Base-by-base conservation (phyloP, 768 basidiomycete species). In the Naganishia randhawae region DNA sequence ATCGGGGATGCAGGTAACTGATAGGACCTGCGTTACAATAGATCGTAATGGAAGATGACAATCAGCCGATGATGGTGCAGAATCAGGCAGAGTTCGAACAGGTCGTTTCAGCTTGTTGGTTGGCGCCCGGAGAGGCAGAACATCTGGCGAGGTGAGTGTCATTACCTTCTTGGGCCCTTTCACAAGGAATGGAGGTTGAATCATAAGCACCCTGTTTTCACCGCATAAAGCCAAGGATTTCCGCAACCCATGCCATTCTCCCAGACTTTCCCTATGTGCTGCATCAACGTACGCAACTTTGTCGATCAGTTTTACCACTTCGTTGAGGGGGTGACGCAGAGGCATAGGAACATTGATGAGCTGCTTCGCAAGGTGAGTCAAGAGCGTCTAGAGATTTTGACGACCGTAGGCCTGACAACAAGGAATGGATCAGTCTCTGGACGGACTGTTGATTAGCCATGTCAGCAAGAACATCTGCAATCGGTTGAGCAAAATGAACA, bases 271-370 rank as follows among this genome's bases (percentile, higher is more conserved):
- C 90, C 92, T 73, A 82, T 90, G n/a, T 95, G 91, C 74, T 97
- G 95, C 77, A 89, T 91, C 82, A 81, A 95, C 87, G 89, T 95
- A 68, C 87, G 91, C 29, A 84, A 83, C 50, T 97, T 95, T 75
- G 89, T 96, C 42, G 89, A 93, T 73, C 92, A 91, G 73, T 98
- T 96, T 82, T 95, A 97, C 77, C 88, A 91, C 27, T 99, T 98
- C 78, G 87, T 94, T 0, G 96, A 99, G 73, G 95, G 95, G 10
- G 90, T 96, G 6, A 87, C 89, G 1, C 91, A 94, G 75, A 89
- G 92, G 67, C 90, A 93, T 78, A 85, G 89, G 50, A 89, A 94
- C 75, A 90, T 94, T 35, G 94, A 98, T 73, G 92, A 92, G 64
- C 83, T 97, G 10, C 80, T 99, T 61, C 88, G 88, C 81, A 92